Percentiles rank a stretch among this genome's conserved stretches.
Evolutionary conservation across 495 filamentous ascomycete genomes (phyloP).

Genomic region (Neurospora pannonica): DNA sequence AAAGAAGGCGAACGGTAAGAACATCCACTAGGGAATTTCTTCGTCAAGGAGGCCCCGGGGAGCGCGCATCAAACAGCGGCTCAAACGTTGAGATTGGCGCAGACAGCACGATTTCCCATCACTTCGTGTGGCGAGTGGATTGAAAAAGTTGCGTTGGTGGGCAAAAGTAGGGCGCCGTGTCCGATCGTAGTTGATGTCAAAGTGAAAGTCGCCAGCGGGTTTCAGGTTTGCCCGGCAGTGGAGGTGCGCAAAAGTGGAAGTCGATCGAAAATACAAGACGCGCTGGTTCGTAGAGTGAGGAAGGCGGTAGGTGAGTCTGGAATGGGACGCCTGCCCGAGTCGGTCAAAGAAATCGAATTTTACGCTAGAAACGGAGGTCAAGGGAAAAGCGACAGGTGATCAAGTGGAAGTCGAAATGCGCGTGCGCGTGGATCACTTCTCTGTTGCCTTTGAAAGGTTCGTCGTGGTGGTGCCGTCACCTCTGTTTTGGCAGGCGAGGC

Average conservation of each 20-base stretch:
- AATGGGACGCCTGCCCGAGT: neutral
- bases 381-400: neutral
- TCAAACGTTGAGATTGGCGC: constrained; percentile 3
- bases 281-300: neutral
- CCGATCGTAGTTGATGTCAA: neutral
- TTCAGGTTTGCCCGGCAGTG: neutral
- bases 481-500: neutral
- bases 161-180: neutral
- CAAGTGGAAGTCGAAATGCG: neutral
- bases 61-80: constrained; percentile 5
- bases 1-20: neutral
- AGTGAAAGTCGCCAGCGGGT: neutral
- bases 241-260: neutral
- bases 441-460: neutral
- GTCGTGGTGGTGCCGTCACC: neutral
- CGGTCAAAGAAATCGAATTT: neutral
- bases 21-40: neutral
- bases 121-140: neutral
- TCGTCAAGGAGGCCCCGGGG: neutral
- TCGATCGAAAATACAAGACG: neutral
- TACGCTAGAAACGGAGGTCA: neutral
- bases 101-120: constrained; percentile 9
- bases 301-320: neutral
- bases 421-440: neutral
- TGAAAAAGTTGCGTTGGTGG: neutral